A percentile compares a stretch with the other conserved stretches of the same genome.
These are phyloP conservation scores for Pelargonium australe DNA, from an alignment of 441 rosid genomes.

Conservation along the genomic window DNA sequence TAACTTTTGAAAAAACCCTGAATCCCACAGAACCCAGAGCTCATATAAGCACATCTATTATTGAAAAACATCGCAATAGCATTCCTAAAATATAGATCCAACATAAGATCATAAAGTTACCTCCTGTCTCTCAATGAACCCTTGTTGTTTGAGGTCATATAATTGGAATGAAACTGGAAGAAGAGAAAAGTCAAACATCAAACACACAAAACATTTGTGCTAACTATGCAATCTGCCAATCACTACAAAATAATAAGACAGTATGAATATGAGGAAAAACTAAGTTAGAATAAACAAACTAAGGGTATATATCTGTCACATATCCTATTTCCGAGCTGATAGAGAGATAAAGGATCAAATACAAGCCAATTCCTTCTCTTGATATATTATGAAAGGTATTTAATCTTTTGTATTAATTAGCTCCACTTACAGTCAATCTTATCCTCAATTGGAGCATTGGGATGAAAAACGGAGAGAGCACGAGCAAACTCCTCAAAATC, in stretches of 20 bases:
- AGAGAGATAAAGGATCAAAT: not conserved
- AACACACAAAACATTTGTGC: not conserved
- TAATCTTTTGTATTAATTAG: not conserved
- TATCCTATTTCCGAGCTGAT: not conserved
- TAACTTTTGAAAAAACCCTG: too few species aligned
- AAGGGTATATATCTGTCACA: not conserved
- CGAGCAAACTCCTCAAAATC: constrained; percentile 96
- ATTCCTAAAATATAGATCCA: not conserved
- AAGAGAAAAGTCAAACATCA: constrained; percentile 15
- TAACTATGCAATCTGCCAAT: not conserved
- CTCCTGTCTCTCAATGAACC: constrained; percentile 92
- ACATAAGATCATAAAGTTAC: constrained; percentile 25
- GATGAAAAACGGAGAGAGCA: constrained; percentile 92
- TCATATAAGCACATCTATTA: too few species aligned
- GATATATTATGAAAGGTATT: too few species aligned
- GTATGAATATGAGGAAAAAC: not conserved
- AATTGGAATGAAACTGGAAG: constrained; percentile 84
- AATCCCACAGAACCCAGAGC: too few species aligned
- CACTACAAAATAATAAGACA: not conserved
- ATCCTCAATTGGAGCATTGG: constrained; percentile 83
- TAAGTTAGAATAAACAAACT: not conserved
- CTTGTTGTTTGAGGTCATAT: constrained; percentile 93
- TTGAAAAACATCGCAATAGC: not conserved
- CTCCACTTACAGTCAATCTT: constrained; percentile 50
- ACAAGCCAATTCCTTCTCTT: not conserved